phyloP scores from a whole-genome alignment of 257 asterid species.

The Datura wrightii region DNA sequence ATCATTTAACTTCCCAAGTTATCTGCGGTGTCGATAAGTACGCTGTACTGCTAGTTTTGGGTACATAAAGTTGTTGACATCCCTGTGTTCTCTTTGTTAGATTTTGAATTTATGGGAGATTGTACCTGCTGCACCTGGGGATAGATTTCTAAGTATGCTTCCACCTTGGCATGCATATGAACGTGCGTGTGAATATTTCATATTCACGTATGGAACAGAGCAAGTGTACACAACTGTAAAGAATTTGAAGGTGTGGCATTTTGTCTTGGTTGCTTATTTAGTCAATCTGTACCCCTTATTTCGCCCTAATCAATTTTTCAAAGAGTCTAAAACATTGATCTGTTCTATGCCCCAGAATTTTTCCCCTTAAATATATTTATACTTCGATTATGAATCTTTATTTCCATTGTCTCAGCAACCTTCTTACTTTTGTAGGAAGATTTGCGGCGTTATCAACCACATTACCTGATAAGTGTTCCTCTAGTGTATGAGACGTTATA shows the following conservation, averaged over 20 bases:
- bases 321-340: slow-evolving; percentile 14
- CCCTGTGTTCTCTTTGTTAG: slow-evolving; percentile 48
- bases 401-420: slow-evolving; percentile 23
- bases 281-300: not conserved
- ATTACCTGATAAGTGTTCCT: slow-evolving; percentile 84
- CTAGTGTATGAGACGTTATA: slow-evolving; percentile 88
- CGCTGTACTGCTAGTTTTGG: not conserved
- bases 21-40: not conserved
- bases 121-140: slow-evolving; percentile 89
- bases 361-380: not conserved
- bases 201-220: slow-evolving; percentile 71
- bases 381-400: not conserved
- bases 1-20: not conserved
- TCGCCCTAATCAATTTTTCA: not conserved
- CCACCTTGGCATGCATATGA: slow-evolving; percentile 99
- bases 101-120: slow-evolving; percentile 68
- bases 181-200: slow-evolving; percentile 86
- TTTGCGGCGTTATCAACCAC: slow-evolving; percentile 79
- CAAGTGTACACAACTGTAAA: slow-evolving; percentile 79
- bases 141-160: slow-evolving; percentile 88
- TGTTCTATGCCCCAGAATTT: not conserved
- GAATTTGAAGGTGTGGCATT: slow-evolving; percentile 63
- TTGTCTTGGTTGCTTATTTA: slow-evolving; percentile 21
- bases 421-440: slow-evolving; percentile 67
- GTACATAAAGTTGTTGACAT: slow-evolving; percentile 25